These are phyloP conservation scores for Triticum urartu DNA, from an alignment of 176 grass and related monocot species.

Conservation along the genomic window DNA sequence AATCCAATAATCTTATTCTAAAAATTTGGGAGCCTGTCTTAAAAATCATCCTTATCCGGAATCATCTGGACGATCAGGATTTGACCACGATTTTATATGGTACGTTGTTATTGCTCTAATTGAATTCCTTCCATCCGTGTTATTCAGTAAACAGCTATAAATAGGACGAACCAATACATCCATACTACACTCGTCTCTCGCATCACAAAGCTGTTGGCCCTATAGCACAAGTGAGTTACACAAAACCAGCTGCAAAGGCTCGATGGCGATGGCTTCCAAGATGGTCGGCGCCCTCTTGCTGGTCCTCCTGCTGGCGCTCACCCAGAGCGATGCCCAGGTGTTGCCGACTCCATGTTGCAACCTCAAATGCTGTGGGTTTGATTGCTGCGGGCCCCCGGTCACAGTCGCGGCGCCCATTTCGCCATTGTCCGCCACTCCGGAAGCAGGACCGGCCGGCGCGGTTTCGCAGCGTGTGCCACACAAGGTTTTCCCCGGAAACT, in stretches of 20 bases:
- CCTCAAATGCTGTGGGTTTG: slow-evolving; percentile 32
- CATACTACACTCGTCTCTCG: background rate
- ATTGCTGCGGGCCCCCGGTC: slow-evolving; percentile 13
- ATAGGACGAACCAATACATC: background rate
- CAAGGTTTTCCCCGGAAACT: slow-evolving; percentile 24
- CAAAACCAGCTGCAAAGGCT: background rate
- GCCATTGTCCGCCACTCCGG: background rate
- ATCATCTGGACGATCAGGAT: background rate
- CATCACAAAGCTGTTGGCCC: background rate
- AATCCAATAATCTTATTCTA: too few relatives aligned
- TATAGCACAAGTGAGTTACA: background rate
- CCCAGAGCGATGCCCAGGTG: slow-evolving; percentile 35
- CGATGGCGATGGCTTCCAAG: slow-evolving; percentile 18
- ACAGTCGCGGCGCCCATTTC: background rate
- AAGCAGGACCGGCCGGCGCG: background rate
- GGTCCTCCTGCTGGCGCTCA: slow-evolving; percentile 34
- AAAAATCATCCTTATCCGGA: background rate
- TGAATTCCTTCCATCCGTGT: background rate
- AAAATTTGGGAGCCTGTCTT: background rate
- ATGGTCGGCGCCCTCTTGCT: background rate
- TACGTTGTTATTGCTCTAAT: background rate
- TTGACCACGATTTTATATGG: background rate
- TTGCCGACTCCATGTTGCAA: slow-evolving; percentile 36
- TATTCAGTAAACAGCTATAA: background rate
- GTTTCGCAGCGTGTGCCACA: background rate